Conservation (phyloP, 441 rosid species). For the Croton setiger region DNA sequence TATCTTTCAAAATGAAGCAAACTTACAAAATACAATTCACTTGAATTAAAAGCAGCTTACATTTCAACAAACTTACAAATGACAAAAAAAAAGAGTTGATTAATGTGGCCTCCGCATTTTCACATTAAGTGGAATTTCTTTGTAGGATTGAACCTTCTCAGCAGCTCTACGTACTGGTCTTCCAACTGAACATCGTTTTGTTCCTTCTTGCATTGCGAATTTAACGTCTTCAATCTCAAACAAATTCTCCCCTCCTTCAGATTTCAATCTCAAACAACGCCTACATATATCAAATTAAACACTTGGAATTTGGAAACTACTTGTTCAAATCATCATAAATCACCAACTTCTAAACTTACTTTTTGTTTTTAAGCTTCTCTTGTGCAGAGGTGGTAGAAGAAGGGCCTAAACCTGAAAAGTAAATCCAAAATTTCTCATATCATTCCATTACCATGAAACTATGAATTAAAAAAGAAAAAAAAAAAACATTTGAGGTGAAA, state of each 20-base stretch:
- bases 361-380: constrained; percentile 50
- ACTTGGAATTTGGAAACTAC: neutral
- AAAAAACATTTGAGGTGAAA: neutral
- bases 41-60: too few relatives aligned
- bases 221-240: constrained; percentile 59
- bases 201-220: constrained; percentile 24
- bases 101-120: constrained; percentile 68
- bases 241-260: constrained; percentile 47
- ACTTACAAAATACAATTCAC: too few relatives aligned
- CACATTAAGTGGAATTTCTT: constrained; percentile 45
- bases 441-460: constrained; percentile 12
- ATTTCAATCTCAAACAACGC: constrained; percentile 51
- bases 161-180: constrained; percentile 56
- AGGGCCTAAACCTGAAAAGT: constrained; percentile 53
- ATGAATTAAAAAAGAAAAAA: neutral
- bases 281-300: constrained; percentile 27
- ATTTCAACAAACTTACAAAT: too few relatives aligned
- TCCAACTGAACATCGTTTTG: constrained; percentile 37
- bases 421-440: constrained; percentile 1
- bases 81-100: too few relatives aligned
- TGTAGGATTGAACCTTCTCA: constrained; percentile 64
- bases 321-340: neutral
- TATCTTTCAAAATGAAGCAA: too few relatives aligned
- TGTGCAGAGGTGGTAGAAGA: constrained; percentile 31
- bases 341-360: constrained; percentile 27